Percentiles rank a stretch among this genome's conserved stretches.
These are phyloP conservation scores for Kingdonia uniflora DNA, from an alignment of 164 flowering plant species.

Conservation along the genomic window DNA sequence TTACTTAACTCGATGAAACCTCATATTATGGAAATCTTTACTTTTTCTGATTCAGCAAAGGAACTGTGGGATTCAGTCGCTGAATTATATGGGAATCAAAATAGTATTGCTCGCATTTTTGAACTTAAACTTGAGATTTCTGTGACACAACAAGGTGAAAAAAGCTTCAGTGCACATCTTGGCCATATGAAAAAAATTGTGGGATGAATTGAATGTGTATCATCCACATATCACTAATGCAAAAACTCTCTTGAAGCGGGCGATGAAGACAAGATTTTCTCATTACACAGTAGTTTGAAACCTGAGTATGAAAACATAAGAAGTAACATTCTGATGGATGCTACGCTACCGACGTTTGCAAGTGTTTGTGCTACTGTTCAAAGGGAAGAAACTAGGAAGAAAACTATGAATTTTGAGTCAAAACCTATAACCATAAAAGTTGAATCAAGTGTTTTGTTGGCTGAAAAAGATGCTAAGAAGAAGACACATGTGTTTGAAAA, in stretches of 20 bases:
- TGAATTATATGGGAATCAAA: conserved; percentile 7
- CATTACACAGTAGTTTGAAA: not conserved
- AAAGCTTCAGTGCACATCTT: conserved; percentile 7
- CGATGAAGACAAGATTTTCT: conserved; percentile 9
- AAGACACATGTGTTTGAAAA: too few relatives aligned
- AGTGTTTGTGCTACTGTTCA: conserved; percentile 5
- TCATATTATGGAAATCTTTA: not conserved
- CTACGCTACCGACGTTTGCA: not conserved
- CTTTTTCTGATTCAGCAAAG: not conserved
- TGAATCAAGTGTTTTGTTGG: not conserved
- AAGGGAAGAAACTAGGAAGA: conserved; percentile 4
- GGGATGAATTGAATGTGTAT: conserved; percentile 7
- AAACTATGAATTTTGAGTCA: not conserved
- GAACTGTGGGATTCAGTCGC: conserved; percentile 2
- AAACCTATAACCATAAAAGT: not conserved
- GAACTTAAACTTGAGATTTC: conserved; percentile 7
- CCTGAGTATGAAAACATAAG: conserved; percentile 7
- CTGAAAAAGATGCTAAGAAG: too few relatives aligned
- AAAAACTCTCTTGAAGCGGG: conserved; percentile 4
- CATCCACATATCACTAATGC: not conserved
- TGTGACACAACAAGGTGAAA: not conserved
- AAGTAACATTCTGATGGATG: conserved; percentile 10
- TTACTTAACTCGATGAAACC: conserved; percentile 1
- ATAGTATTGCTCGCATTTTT: conserved; percentile 8
- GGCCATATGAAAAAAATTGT: conserved; percentile 8